Percentiles rank a stretch among this genome's conserved stretches.
phyloP scores from a whole-genome alignment of 2,329 filamentous ascomycete genomes.

The Aspergillus fumigatus region DNA sequence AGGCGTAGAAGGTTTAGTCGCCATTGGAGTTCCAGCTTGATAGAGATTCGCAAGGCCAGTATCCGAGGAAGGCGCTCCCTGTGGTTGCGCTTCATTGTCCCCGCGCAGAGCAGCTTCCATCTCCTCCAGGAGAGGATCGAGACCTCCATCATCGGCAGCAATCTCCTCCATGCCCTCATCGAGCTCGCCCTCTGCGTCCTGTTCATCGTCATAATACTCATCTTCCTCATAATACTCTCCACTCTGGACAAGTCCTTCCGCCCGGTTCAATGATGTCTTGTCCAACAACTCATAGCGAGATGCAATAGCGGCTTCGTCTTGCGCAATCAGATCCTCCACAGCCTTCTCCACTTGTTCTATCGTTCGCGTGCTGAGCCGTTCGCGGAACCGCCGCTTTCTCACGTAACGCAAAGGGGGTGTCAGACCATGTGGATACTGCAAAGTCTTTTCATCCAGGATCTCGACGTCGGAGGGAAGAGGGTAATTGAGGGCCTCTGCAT shows the following conservation, averaged over 20 bases:
- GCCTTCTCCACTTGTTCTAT: constrained; percentile 80
- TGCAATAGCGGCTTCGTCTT: constrained; percentile 58
- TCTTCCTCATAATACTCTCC: constrained; percentile 41
- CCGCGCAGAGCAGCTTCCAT: constrained; percentile 43
- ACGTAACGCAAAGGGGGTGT: constrained; percentile 86
- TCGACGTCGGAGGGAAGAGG: constrained; percentile 71
- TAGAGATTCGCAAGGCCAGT: constrained; percentile 15
- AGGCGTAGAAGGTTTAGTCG: constrained; percentile 28
- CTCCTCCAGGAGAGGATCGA: constrained; percentile 40
- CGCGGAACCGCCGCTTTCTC: constrained; percentile 75
- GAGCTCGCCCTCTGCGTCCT: constrained; percentile 47
- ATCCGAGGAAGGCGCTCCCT: constrained; percentile 12
- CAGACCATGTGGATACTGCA: constrained; percentile 78
- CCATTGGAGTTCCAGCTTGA: constrained; percentile 31
- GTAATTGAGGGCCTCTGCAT: constrained; percentile 61
- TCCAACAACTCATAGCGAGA: constrained; percentile 64
- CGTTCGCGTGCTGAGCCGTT: constrained; percentile 74
- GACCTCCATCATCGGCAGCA: constrained; percentile 30
- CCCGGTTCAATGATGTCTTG: constrained; percentile 42
- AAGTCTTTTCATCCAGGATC: constrained; percentile 49
- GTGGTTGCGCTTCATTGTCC: constrained; percentile 21
- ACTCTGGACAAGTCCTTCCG: constrained; percentile 39
- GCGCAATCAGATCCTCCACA: constrained; percentile 67
- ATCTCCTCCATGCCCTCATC: constrained; percentile 40
- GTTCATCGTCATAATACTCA: constrained; percentile 43